phyloP scores from a whole-genome alignment of 2,329 filamentous ascomycete genomes.

The Pestalotiopsis sp. region DNA sequence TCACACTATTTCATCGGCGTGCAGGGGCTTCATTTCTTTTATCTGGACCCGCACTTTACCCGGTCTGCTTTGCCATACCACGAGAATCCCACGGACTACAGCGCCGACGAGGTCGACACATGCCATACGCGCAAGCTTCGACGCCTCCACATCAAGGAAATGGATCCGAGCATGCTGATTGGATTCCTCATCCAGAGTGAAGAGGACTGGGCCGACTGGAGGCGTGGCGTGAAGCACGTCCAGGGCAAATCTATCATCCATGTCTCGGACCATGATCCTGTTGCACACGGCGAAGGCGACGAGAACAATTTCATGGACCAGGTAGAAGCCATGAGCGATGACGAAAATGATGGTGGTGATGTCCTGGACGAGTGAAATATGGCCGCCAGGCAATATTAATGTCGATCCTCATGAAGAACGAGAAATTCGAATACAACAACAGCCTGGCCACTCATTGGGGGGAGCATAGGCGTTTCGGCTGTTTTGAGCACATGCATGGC shows the following conservation, averaged over 20 bases:
- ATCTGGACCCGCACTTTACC: conserved; percentile 91
- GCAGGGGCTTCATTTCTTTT: conserved; percentile 80
- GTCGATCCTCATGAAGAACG: neutral
- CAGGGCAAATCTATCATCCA: conserved; percentile 86
- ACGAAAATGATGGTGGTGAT: conserved; percentile 59
- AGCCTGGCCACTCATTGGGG: neutral
- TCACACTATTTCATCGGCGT: conserved; percentile 68
- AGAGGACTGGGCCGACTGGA: conserved; percentile 84
- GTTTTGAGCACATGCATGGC: conserved; percentile 13
- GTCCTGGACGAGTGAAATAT: conserved; percentile 2
- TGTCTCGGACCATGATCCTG: conserved; percentile 71
- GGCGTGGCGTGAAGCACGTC: conserved; percentile 70
- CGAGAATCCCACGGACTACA: conserved; percentile 58
- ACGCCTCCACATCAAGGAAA: conserved; percentile 81
- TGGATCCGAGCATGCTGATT: conserved; percentile 98
- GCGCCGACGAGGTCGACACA: conserved; percentile 72
- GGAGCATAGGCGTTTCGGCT: conserved; percentile 15
- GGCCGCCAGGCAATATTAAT: neutral
- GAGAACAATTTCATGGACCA: conserved; percentile 80
- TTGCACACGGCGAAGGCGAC: conserved; percentile 59
- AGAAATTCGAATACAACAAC: neutral
- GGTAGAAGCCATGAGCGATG: conserved; percentile 85
- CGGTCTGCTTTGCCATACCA: conserved; percentile 72
- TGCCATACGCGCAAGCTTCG: conserved; percentile 88
- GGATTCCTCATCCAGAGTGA: conserved; percentile 85